Evolutionary conservation across 23 red algal species (phyloP), one percentile per base, ranked within the genome.

Genomic region (Gracilaria domingensis): DNA sequence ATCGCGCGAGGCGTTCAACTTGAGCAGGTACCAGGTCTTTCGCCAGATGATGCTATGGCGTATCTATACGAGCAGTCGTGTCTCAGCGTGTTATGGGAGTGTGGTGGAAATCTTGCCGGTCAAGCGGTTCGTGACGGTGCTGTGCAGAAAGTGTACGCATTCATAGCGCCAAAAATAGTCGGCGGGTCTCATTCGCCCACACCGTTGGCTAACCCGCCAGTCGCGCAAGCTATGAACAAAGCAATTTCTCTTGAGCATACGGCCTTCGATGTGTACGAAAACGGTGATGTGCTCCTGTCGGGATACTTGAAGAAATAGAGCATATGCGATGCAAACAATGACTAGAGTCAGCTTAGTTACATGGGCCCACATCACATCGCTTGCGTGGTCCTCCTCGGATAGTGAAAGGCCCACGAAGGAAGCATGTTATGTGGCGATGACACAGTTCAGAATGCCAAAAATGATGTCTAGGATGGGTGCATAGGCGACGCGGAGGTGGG

Each of bases 111-210:
- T 29, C 80, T 98, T 20, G 96, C 96, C 23, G 75, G 88, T 16
- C 59, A 79, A 45, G 96, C 96, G 29, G 60, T 98, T 85, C 42
- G 71, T 45, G 57, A 50, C 40, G 84, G 83, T 35, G 80, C 58
- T 28, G 87, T 98, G 73, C 96, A 98, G 34, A 91, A 95, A 72
- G 45, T 98, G 32, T 69, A 78, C 45, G 93, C 93, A 40, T 98
- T 98, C 55, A 78, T 98, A 61, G 93, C 96, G 4, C 93, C 93
- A 17, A 98, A 98, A 78, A 60, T 98, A 50, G 91, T 98, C 35
- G 96, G 96, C n/a, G 75, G 79, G 56, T n/a, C 42, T 38, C 18
- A 32, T 69, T 44, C 91, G 0, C 91, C 91, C 33, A 57, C 69
- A 20, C 75, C 91, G 7, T 57, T 81, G 24, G 75, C 48, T 25